A percentile compares a stretch with the other conserved stretches of the same genome.
Conservation (phyloP, 371 early-diverging fungal species). For the Saksenaea vasiformis region DNA sequence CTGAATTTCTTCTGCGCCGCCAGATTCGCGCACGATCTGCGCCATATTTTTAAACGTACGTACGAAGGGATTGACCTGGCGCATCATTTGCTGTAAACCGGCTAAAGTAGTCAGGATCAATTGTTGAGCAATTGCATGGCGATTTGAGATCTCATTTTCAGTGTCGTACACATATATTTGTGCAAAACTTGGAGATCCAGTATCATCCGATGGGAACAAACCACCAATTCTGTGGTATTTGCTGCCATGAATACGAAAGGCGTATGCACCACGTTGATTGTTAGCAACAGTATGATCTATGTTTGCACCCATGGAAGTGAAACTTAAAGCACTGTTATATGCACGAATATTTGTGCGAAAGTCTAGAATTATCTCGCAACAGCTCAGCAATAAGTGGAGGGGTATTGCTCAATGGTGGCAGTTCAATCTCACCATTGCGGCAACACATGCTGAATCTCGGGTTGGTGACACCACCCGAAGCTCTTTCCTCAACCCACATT, state of each 20-base stretch:
- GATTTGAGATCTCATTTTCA: neutral
- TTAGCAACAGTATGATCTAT: constrained; percentile 9
- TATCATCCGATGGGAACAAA: neutral
- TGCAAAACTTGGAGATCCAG: neutral
- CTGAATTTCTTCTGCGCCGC: neutral
- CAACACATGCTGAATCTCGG: neutral
- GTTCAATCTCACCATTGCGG: neutral
- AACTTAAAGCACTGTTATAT: constrained; percentile 15
- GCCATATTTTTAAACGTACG: neutral
- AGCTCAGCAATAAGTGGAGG: neutral
- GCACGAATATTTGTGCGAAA: constrained; percentile 12
- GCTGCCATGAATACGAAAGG: constrained; percentile 5
- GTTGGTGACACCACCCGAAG: neutral
- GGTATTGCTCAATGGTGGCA: neutral
- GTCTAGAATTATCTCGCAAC: neutral
- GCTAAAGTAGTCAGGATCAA: neutral
- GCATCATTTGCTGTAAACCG: neutral
- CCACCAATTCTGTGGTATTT: constrained; percentile 6
- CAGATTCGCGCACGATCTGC: neutral
- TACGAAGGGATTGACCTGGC: neutral
- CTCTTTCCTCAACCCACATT: neutral
- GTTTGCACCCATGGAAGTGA: constrained; percentile 15
- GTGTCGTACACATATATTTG: constrained; percentile 5
- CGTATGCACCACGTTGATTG: constrained; percentile 1
- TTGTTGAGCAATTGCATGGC: neutral